Evolutionary conservation across 2,329 filamentous ascomycete species (phyloP).

Genomic region (Pseudopithomyces maydicus): DNA sequence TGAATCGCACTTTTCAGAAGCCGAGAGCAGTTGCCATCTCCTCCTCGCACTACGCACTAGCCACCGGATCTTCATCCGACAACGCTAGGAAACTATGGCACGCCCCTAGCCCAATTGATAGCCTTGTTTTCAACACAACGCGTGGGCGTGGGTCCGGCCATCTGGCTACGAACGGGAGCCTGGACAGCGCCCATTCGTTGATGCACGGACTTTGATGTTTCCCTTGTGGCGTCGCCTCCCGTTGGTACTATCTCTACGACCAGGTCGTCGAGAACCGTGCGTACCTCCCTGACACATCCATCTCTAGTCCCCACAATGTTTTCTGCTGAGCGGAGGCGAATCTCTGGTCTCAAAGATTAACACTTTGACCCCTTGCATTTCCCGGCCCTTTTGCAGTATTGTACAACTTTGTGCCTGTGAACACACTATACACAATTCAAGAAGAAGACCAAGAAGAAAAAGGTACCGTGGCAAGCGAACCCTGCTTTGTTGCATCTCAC

Average conservation of each 20-base stretch:
- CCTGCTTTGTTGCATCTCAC: constrained; percentile 28
- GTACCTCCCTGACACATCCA: not conserved
- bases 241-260: not conserved
- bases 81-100: constrained; percentile 25
- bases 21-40: constrained; percentile 15
- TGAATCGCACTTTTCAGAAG: constrained; percentile 18
- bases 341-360: not conserved
- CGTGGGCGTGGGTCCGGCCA: constrained; percentile 24
- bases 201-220: not conserved
- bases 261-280: not conserved
- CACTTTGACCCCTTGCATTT: constrained; percentile 11
- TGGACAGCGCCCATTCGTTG: constrained; percentile 15
- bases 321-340: not conserved
- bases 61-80: constrained; percentile 38
- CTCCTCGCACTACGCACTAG: constrained; percentile 13
- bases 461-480: constrained; percentile 33
- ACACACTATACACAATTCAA: constrained; percentile 26
- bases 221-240: constrained; percentile 2
- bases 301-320: not conserved
- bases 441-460: too few relatives aligned
- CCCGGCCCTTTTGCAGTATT: constrained; percentile 15
- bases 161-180: constrained; percentile 18
- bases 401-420: constrained; percentile 21
- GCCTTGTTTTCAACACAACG: constrained; percentile 24
- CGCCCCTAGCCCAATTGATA: constrained; percentile 20